These are phyloP conservation scores for Bruguiera parviflora DNA, from an alignment of 345 rosid species.

Conservation along the genomic window DNA sequence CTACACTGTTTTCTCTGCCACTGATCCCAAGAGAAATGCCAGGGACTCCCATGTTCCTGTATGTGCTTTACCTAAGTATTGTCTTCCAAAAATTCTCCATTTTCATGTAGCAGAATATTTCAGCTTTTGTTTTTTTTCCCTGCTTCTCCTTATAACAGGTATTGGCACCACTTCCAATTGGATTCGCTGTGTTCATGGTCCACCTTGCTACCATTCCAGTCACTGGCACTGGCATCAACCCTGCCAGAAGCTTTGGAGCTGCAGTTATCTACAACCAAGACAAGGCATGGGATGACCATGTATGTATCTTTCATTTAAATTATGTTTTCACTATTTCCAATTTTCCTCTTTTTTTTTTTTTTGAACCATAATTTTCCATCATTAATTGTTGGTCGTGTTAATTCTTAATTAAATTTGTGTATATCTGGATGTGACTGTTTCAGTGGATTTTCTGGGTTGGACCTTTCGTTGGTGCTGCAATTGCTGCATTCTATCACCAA, in stretches of 20 bases:
- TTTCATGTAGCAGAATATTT: background rate
- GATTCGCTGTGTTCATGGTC: slow-evolving; percentile 49
- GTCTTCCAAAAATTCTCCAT: background rate
- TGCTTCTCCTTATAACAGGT: slow-evolving; percentile 18
- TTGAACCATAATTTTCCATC: background rate
- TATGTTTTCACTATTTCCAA: background rate
- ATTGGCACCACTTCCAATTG: slow-evolving; percentile 45
- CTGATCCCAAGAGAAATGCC: slow-evolving; percentile 47
- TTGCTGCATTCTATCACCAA: slow-evolving; percentile 41
- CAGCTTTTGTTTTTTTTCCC: background rate
- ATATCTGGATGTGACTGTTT: background rate
- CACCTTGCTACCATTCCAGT: slow-evolving; percentile 46
- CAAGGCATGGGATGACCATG: slow-evolving; percentile 47
- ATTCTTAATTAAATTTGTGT: background rate
- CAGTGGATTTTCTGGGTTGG: slow-evolving; percentile 59
- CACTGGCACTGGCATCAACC: slow-evolving; percentile 48
- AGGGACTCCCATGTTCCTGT: slow-evolving; percentile 51
- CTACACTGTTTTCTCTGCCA: slow-evolving; percentile 47
- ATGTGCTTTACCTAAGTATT: background rate
- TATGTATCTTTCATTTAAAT: slow-evolving; percentile 1
- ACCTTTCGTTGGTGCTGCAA: slow-evolving; percentile 43
- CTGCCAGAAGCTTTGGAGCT: slow-evolving; percentile 46
- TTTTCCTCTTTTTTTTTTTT: background rate
- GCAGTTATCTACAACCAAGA: slow-evolving; percentile 35
- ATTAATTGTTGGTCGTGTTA: too few species aligned